Percentiles rank a stretch among this genome's conserved stretches.
Evolutionary conservation across 768 basidiomycete genomes (phyloP).

Genomic region (Tulasnella sp.): DNA sequence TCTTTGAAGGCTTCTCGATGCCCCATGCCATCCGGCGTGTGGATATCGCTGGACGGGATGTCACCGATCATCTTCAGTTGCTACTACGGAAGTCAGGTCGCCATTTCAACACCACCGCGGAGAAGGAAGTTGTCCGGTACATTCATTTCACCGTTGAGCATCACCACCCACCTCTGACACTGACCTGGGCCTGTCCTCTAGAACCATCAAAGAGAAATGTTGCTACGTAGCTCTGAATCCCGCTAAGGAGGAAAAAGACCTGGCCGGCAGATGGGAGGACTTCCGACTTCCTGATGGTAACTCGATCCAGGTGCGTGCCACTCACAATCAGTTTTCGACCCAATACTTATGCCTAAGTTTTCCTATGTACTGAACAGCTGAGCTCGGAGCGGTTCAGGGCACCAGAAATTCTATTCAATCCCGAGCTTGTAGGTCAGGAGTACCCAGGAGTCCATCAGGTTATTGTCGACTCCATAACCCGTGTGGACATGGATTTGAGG

Average conservation of each 20-base stretch:
- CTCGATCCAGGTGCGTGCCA: slow-evolving; percentile 57
- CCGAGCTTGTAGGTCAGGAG: slow-evolving; percentile 90
- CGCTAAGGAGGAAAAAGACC: slow-evolving; percentile 54
- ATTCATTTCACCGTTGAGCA: no score
- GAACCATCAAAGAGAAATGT: slow-evolving; percentile 92
- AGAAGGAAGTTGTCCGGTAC: slow-evolving; percentile 87
- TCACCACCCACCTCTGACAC: not conserved
- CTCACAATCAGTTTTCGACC: not conserved
- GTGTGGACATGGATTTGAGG: slow-evolving; percentile 90
- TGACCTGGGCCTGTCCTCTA: not conserved
- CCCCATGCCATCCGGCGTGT: slow-evolving; percentile 94
- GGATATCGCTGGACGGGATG: slow-evolving; percentile 95
- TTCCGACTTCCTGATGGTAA: slow-evolving; percentile 94
- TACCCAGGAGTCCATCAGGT: slow-evolving; percentile 97
- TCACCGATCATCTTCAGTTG: slow-evolving; percentile 91
- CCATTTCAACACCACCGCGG: slow-evolving; percentile 91
- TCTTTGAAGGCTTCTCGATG: slow-evolving; percentile 99
- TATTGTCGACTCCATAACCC: slow-evolving; percentile 93
- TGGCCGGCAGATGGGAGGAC: slow-evolving; percentile 58
- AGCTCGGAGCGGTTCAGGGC: slow-evolving; percentile 92
- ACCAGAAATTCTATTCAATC: slow-evolving; percentile 95
- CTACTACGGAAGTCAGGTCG: slow-evolving; percentile 89
- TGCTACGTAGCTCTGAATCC: slow-evolving; percentile 93
- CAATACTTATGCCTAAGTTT: slow-evolving; percentile 16
- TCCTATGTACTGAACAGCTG: slow-evolving; percentile 43